Evolutionary conservation across 768 basidiomycete genomes (phyloP), one percentile per base, ranked within the genome.

Genomic region (Lentinula aciculospora): DNA sequence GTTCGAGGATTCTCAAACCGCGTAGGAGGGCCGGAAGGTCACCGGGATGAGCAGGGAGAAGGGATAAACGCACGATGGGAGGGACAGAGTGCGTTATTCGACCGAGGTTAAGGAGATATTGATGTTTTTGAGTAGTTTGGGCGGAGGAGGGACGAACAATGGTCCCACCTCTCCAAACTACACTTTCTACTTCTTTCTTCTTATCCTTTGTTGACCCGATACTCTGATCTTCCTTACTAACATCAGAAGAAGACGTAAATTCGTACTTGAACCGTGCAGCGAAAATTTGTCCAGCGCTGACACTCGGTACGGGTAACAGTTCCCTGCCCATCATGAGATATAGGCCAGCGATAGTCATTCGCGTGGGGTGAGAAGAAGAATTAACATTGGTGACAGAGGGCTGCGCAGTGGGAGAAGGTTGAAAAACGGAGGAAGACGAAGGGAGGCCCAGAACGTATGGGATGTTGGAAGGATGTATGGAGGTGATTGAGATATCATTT

Each of bases 321-420:
- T 98, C 95, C 42, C 92, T 76, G 2, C 97, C 97, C 97, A 99
- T 98, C 93, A 99, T 98, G 49, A 89, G 82, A 70, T 98, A 99
- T 53, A 99, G 71, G 5, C 84, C 86, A 58, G 85, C 81, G 13
- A 95, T 82, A n/a, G 74, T 76, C 23, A 86, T 78, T 8, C 75
- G 71, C 23, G 80, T 67, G 42, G 94, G 63, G 5, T 47, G 46
- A 47, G 46, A n/a, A 12, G 46, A 17, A 13, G 28, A 47, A 10
- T 4, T 15, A 13, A 15, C 1, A 2, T 28, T 29, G n/a, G n/a
- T n/a, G 19, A 25, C 44, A 27, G 46, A 27, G 15, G 46, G 15
- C n/a, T 47, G 46, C 7, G 44, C 44, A 2, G 21, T 8, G 13
- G 9, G 21, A 6, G 23, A 23, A n/a, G n/a, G n/a, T 27, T 46